Evolutionary conservation across 768 basidiomycete genomes (phyloP), one percentile per base, ranked within the genome.

Genomic region (Rhizopogon sp.): DNA sequence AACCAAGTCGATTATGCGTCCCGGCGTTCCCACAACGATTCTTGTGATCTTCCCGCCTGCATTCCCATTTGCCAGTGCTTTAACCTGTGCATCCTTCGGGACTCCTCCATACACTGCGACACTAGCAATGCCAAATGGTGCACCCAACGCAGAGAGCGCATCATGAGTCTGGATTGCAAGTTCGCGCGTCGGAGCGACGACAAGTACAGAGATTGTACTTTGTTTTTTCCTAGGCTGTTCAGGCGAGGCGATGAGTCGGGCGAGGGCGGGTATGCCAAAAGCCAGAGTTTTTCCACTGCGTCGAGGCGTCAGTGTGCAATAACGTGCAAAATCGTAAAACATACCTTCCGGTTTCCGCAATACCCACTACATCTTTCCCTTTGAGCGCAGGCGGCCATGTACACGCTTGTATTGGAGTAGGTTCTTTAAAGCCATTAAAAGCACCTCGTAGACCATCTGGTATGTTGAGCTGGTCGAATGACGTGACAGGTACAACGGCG

Each of bases 41-140:
- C 85, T 79, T 9, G 86, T 86, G 6, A 69, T 67, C 59, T 76
- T 78, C 62, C 78, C 74, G 52, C 72, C 72, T 69, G 81, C 75
- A 56, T 76, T 69, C 58, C 71, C 70, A 58, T 81, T 80, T 70
- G 76, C 78, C 41, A 97, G 74, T 64, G 84, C 79, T 51, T 79
- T 79, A 46, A 87, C 76, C 70, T 98, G 97, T 8, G 83, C 79
- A 33, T 84, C 83, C 71, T 98, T 98, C 39, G 89, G 83, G 17
- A 97, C 93, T n/a, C 97, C 97, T 31, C 97, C 97, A 65, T 90
- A 98, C 17, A 98, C 77, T 39, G 93, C 95, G 16, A 96, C 89
- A 56, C 88, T 88, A 1, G 79, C 81, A 56, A 95, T 84, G 1
- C 83, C 83, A 56, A 89, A 84, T 4, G 84, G 80, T 58, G 81